Base-by-base conservation (phyloP, 2,329 filamentous ascomycete species). In the Cercospora sp. region DNA sequence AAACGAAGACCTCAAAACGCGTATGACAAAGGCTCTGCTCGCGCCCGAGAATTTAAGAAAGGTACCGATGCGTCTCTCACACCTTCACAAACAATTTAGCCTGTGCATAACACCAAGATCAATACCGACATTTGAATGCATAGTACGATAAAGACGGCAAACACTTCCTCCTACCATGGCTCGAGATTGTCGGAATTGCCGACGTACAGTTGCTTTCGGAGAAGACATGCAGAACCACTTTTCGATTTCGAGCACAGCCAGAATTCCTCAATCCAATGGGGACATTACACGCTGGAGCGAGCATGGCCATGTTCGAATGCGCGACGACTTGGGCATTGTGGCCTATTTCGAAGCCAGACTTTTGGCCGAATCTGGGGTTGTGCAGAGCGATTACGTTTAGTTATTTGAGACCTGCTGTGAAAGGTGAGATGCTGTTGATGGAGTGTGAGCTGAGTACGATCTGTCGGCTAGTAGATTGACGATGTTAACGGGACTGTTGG, bases 371-470 rank as follows among this genome's bases (percentile, higher is more conserved):
- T 26, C 60, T 71, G 33, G 72, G 73, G 0, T 48, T 68, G 12
- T 71, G 71, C 48, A 60, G 73, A 53, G 69, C 67, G 9, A 70
- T 74, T 31, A 68, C 65, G 6, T 72, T 71, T 20, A 67, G 61
- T 10, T 73, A 70, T 64, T 40, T 74, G 33, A 64, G 73, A 28
- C 73, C 73, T 8, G 73, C 71, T 23, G 61, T 64, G 58, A 61
- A 69, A 9, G 72, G 72, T 6, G 72, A 74, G 53, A 57, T 70
- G 36, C 30, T 73, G 57, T 33, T 70, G 30, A 67, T 74, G 67
- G 71, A 73, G 62, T 71, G 71, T 53, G 72, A 74, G 67, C 72
- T 72, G 42, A 68, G 68, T n/a, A n/a, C n/a, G n/a, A n/a, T n/a
- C n/a, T n/a, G n/a, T n/a, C n/a, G n/a, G n/a, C n/a, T n/a, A n/a